Evolutionary conservation across 225 moss, liverwort and hornwort genomes (phyloP).

Genomic region (Polytrichum commune): DNA sequence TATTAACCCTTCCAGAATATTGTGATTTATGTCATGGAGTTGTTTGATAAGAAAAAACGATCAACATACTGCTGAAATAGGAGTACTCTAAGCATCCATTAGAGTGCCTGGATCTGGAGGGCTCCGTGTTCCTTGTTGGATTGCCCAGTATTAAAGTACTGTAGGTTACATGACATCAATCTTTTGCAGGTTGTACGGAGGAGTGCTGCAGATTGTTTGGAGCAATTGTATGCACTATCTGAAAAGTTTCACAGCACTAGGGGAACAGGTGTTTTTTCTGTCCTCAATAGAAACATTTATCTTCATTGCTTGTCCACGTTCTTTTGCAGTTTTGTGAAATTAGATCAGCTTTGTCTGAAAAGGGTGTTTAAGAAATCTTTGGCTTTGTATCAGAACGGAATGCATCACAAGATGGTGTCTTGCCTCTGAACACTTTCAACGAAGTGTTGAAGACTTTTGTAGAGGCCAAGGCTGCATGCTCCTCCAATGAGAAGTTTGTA

Average conservation of each 20-base stretch:
- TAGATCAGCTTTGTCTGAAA: neutral
- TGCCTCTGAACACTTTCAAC: conserved; percentile 34
- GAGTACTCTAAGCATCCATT: too few relatives aligned
- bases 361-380: neutral
- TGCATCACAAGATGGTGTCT: conserved; percentile 21
- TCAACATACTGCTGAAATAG: too few relatives aligned
- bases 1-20: too few relatives aligned
- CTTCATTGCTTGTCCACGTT: too few relatives aligned
- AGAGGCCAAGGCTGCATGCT: conserved; percentile 46
- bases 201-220: conserved; percentile 55
- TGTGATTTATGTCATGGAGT: too few relatives aligned
- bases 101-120: too few relatives aligned
- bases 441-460: conserved; percentile 44
- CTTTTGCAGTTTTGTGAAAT: neutral
- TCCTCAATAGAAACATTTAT: neutral
- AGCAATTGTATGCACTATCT: conserved; percentile 36
- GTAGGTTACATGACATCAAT: too few relatives aligned
- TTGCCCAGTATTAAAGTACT: too few relatives aligned
- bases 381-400: conserved; percentile 26
- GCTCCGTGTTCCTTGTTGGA: too few relatives aligned
- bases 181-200: conserved; percentile 59
- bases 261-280: conserved; percentile 15
- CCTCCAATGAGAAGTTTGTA: conserved; percentile 51
- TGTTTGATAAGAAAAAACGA: too few relatives aligned
- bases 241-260: conserved; percentile 24